Base-by-base conservation (phyloP, 768 basidiomycete genomes). In the Lentinus tigrinus region DNA sequence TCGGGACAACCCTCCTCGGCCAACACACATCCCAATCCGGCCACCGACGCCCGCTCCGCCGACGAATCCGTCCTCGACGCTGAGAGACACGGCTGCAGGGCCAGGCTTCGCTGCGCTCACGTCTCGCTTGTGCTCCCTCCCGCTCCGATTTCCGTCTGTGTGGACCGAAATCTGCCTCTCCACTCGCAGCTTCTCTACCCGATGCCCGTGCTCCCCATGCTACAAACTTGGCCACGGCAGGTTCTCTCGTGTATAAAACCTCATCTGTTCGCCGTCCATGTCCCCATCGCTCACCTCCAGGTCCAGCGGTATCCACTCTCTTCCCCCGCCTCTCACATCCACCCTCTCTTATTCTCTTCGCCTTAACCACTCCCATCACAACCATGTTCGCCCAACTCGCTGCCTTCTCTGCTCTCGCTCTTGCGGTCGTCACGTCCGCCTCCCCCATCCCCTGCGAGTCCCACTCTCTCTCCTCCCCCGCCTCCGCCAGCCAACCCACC, bases 221-320 rank as follows among this genome's bases (percentile, higher is more conserved):
- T n/a, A n/a, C n/a, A n/a, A n/a, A n/a, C n/a, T n/a, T n/a, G n/a
- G n/a, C n/a, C n/a, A n/a, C n/a, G n/a, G n/a, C n/a, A n/a, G n/a
- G n/a, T n/a, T n/a, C n/a, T n/a, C n/a, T n/a, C n/a, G n/a, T 27
- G 21, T 49, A 34, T 31, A 49, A 17, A 37, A 10, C 21, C 19
- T 24, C 13, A 1, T n/a, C 10, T 14, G 7, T 6, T 31, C 23
- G 19, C 6, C 11, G 17, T n/a, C 24, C 52, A 26, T 26, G 48
- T 53, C 55, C n/a, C 50, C 50, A 26, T 26, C 37, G 38, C 50
- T 39, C 52, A 52, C 36, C 50, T 36, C 38, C 27, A 38, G 49
- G 60, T 47, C 37, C 60, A 28, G 39, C 53, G 53, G 39, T 44
- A 48, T 51, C 60, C 49, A 61, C 39, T 56, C 60, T 24, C 43